Base-by-base conservation (phyloP, 345 rosid species). In the Eucalyptus leucophloia region DNA sequence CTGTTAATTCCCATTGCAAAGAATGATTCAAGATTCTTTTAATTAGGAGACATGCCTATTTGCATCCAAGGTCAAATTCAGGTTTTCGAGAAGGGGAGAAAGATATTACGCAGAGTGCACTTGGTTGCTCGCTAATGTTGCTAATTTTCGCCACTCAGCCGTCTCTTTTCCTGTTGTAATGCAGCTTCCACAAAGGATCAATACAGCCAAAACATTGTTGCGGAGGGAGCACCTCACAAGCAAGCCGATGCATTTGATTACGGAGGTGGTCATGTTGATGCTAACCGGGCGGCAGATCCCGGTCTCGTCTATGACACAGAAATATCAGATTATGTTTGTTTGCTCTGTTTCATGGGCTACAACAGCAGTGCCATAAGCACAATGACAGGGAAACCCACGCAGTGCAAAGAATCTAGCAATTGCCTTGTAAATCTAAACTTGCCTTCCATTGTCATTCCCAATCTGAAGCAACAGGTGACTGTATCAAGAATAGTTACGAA, bases 211-310 rank as follows among this genome's bases (percentile, higher is more conserved):
- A 87, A 87, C 30, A 90, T 91, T 30, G 89, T 92, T 6, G 93
- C 96, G 2, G 95, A 94, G 87, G 95, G 95, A 91, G 95, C 94
- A 65, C 95, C 98, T 4, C 89, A 94, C 42, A 95, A 95, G 92
- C 91, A 87, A 72, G 97, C 94, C 2, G 95, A 94, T 89, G 95
- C 97, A 3, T 95, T 95, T 88, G 97, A 95, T 90, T 94, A 92
- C 8, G 98, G 97, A 86, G 94, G 95, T 8, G 97, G 97, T 50
- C 95, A 95, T 18, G 95, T 96, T 12, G 91, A 96, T 90, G 95
- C 98, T 5, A 88, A 86, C 80, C 91, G 89, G 92, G 96, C 93
- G 53, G 87, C 92, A 4, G 92, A 91, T 87, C 97, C 98, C 1
- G 96, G 97, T 56, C 95, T 95, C 42, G 93, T 95, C 26, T 96